phyloP scores from a whole-genome alignment of 352 stramenopile genomes.

The Albugo laibachii region DNA sequence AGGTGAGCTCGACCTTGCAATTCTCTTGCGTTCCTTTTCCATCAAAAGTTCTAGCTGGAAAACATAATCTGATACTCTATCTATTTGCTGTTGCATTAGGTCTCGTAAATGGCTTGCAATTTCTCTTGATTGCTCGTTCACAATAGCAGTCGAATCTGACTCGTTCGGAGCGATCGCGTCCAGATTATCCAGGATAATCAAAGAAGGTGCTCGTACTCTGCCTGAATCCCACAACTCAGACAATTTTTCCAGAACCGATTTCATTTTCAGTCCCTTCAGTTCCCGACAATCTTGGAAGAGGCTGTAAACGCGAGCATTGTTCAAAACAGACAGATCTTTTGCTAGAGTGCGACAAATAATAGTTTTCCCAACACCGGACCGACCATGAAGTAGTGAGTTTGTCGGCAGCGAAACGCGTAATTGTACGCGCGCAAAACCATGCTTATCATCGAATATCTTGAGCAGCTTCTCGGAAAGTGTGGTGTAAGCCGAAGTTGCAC shows the following conservation, averaged over 20 bases:
- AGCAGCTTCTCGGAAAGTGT: background rate
- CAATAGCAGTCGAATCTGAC: slow-evolving; percentile 37
- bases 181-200: slow-evolving; percentile 70
- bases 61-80: slow-evolving; percentile 38
- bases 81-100: slow-evolving; percentile 24
- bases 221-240: slow-evolving; percentile 35
- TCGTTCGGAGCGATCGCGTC: slow-evolving; percentile 66
- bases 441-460: slow-evolving; percentile 24
- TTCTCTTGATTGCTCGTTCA: slow-evolving; percentile 73
- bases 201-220: slow-evolving; percentile 18
- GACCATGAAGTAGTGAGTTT: slow-evolving; percentile 45
- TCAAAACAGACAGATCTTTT: slow-evolving; percentile 14
- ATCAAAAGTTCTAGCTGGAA: slow-evolving; percentile 31
- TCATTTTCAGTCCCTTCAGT: slow-evolving; percentile 74
- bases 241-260: slow-evolving; percentile 48
- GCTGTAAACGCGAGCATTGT: slow-evolving; percentile 18
- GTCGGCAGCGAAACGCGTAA: slow-evolving; percentile 22
- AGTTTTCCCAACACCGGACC: slow-evolving; percentile 59
- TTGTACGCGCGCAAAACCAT: slow-evolving; percentile 27
- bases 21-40: slow-evolving; percentile 16
- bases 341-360: slow-evolving; percentile 32
- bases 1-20: slow-evolving; percentile 7
- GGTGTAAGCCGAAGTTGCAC: slow-evolving; percentile 9
- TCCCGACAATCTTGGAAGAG: slow-evolving; percentile 41
- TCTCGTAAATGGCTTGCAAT: slow-evolving; percentile 57